phyloP scores from a whole-genome alignment of 2,329 filamentous ascomycete genomes.

The Endoconidiophora polonica region DNA sequence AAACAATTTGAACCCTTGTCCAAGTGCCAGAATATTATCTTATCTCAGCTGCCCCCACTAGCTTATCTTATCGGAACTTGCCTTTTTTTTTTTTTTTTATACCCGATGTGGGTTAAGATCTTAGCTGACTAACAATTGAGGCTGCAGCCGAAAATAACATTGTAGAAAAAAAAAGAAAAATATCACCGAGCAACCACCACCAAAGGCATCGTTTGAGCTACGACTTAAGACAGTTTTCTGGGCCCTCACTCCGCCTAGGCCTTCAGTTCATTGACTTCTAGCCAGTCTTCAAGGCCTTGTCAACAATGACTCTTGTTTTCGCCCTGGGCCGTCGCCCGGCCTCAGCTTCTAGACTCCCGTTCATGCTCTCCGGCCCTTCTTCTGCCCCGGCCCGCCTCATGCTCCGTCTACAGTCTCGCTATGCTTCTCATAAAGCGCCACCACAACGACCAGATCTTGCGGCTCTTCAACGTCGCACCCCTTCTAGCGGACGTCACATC shows the following conservation, averaged over 20 bases:
- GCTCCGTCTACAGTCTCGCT: not conserved
- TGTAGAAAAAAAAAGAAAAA: too few species aligned
- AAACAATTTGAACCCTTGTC: too few species aligned
- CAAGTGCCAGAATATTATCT: too few species aligned
- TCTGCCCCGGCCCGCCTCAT: not conserved
- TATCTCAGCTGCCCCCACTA: too few species aligned
- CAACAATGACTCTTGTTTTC: conserved; percentile 5
- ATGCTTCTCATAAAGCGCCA: conserved; percentile 9
- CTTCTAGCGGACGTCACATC: not conserved
- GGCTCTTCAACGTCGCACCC: conserved; percentile 10
- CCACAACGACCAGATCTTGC: conserved; percentile 6
- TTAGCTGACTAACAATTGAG: too few species aligned
- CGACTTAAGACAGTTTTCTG: too few species aligned
- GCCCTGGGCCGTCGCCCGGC: conserved; percentile 1
- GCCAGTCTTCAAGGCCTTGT: not conserved
- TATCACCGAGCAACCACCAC: too few species aligned
- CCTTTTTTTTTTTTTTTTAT: not conserved
- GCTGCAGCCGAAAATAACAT: too few species aligned
- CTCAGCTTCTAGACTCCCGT: not conserved
- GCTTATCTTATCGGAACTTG: not conserved
- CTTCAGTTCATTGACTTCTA: too few species aligned
- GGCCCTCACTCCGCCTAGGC: too few species aligned
- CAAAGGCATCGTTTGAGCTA: too few species aligned
- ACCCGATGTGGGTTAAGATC: too few species aligned
- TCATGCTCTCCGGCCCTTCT: not conserved